Base-by-base conservation (phyloP, 2,329 filamentous ascomycete species). In the Ambrosiella xylebori region DNA sequence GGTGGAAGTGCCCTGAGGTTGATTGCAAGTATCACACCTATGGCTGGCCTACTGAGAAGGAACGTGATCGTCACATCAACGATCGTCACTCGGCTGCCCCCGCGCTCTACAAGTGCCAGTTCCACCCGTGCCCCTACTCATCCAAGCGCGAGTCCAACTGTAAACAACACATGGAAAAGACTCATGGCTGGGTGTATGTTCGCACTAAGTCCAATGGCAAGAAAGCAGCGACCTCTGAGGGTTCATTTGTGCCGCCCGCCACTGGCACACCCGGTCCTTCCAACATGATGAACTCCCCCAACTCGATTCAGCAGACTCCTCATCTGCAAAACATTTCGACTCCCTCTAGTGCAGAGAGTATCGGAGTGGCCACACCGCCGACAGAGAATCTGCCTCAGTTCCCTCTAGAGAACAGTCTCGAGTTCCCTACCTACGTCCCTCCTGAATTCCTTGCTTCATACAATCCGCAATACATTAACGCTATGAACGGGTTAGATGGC, bases 131-230 rank as follows among this genome's bases (percentile, higher is more conserved):
- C 76, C 82, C 86, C 0, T 97, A 97, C 74, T 86, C 88, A 66
- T 95, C 90, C 9, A 97, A 97, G 76, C 85, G 90, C 60, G 86
- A 95, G 73, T 93, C 86, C 62, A 97, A 97, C 71, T 94, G 88
- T 79, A 96, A 96, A 69, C 91, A 96, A 71, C 90, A 97, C 72
- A 96, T 96, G 90, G 91, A 97, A 74, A 96, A 96, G 71, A 85
- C 88, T 0, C 90, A 97, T 66, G 84, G 84, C 60, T 95, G 88
- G 85, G 76, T 77, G n/a, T 96, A 96, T 64, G 78, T 90, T 58
- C 86, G 91, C 63, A 91, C 88, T 61, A 96, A 96, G 78, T 90
- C 85, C 69, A 95, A 94, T 66, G 86, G 86, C 68, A 87, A 85
- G 72, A 81, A 77, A 68, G 54, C 53, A 3, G 13, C 37, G 11